Conservation (phyloP, 148 eudicot genomes). For the Heliamphora exappendiculata region DNA sequence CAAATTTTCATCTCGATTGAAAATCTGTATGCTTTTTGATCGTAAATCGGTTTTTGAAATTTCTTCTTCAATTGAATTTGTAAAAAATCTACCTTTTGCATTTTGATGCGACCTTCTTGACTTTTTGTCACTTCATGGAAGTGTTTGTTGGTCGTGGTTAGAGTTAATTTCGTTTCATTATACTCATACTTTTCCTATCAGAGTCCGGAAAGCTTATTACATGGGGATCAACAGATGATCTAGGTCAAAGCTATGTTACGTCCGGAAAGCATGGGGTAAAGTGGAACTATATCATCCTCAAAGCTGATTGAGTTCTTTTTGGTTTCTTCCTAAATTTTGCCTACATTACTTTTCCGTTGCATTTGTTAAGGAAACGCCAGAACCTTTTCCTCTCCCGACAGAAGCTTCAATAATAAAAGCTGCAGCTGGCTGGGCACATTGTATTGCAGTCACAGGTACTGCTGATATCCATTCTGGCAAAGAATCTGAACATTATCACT, state of each 20-base stretch:
- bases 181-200: slow-evolving; percentile 17
- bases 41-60: background rate
- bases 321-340: slow-evolving; percentile 8
- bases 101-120: background rate
- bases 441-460: slow-evolving; percentile 85
- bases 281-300: slow-evolving; percentile 2
- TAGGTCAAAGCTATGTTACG: slow-evolving; percentile 92
- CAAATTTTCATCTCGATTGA: background rate
- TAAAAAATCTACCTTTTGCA: background rate
- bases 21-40: background rate
- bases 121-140: background rate
- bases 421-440: slow-evolving; percentile 99
- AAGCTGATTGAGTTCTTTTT: background rate
- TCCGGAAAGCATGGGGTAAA: slow-evolving; percentile 97
- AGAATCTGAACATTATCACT: slow-evolving; percentile 14
- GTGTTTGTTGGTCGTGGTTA: background rate
- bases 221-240: slow-evolving; percentile 98
- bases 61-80: background rate
- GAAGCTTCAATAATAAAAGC: slow-evolving; percentile 62
- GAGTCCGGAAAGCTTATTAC: slow-evolving; percentile 88
- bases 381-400: slow-evolving; percentile 81
- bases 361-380: slow-evolving; percentile 82
- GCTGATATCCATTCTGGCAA: background rate
- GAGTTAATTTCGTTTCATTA: background rate
- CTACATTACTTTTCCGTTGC: slow-evolving; percentile 15